Evolutionary conservation across 2,329 filamentous ascomycete genomes (phyloP).

Genomic region (Fusarium beomiforme): DNA sequence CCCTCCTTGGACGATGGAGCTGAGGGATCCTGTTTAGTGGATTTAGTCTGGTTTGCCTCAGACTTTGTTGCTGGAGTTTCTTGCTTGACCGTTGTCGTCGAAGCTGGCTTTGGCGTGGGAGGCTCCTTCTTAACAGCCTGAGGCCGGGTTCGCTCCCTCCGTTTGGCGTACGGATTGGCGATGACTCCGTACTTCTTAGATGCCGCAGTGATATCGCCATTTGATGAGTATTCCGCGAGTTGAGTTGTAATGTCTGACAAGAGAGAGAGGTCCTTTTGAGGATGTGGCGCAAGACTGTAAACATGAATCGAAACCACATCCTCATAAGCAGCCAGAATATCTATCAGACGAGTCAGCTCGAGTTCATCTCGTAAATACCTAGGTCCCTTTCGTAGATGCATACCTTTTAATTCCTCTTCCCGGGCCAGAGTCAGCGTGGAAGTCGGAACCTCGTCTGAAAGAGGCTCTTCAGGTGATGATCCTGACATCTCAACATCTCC

Average conservation of each 20-base stretch:
- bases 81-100: conserved; percentile 39
- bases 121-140: conserved; percentile 33
- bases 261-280: conserved; percentile 74
- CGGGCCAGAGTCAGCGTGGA: conserved; percentile 73
- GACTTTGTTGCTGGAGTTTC: conserved; percentile 18
- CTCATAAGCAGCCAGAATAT: conserved; percentile 73
- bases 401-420: conserved; percentile 76
- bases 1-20: conserved; percentile 37
- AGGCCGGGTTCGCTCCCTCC: conserved; percentile 54
- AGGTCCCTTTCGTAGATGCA: not conserved
- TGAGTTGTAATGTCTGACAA: conserved; percentile 76
- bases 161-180: conserved; percentile 73
- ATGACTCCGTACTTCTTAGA: conserved; percentile 78
- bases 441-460: conserved; percentile 62
- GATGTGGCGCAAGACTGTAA: conserved; percentile 82
- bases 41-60: conserved; percentile 22
- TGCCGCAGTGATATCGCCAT: conserved; percentile 68
- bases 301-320: conserved; percentile 83
- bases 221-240: conserved; percentile 62
- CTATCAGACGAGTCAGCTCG: conserved; percentile 54
- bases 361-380: not conserved
- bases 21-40: conserved; percentile 46
- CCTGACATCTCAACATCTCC: conserved; percentile 77
- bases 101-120: conserved; percentile 13
- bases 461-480: conserved; percentile 65